phyloP scores from a whole-genome alignment of 192 early-diverging fungal genomes.

The Entophlyctis helioformis region DNA sequence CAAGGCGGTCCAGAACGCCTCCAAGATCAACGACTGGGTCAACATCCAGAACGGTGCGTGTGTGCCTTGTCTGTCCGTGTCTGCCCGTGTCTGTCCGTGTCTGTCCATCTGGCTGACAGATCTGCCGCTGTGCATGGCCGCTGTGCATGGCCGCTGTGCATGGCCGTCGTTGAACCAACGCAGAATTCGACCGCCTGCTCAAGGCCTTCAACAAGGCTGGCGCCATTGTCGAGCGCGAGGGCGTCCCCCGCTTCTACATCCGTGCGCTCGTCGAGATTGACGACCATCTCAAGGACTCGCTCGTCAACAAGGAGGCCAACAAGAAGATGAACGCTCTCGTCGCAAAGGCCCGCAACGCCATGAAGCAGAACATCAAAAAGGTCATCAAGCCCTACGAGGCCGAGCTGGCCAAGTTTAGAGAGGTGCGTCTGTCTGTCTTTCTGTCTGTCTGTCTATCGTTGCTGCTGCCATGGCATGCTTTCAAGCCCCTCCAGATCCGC shows the following conservation, averaged over 20 bases:
- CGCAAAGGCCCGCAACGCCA: slow-evolving; percentile 72
- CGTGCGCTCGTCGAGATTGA: slow-evolving; percentile 65
- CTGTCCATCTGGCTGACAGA: slow-evolving; percentile 3
- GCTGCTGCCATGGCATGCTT: background rate
- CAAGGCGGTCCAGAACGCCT: slow-evolving; percentile 54
- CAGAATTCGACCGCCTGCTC: slow-evolving; percentile 82
- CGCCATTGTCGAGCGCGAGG: slow-evolving; percentile 38
- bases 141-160: background rate
- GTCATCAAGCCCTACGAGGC: slow-evolving; percentile 62
- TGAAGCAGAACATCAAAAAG: slow-evolving; percentile 93
- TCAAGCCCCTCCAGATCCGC: background rate
- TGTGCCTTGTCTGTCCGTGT: too few species aligned
- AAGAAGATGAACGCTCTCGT: slow-evolving; percentile 79
- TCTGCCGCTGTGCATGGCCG: slow-evolving; percentile 7
- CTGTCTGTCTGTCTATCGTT: background rate
- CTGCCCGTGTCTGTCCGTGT: too few species aligned
- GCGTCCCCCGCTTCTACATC: slow-evolving; percentile 57
- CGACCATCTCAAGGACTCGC: slow-evolving; percentile 53
- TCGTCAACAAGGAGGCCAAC: slow-evolving; percentile 55
- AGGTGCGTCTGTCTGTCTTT: slow-evolving; percentile 13
- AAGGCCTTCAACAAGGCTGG: slow-evolving; percentile 51
- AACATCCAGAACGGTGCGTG: slow-evolving; percentile 56
- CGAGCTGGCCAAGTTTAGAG: slow-evolving; percentile 55
- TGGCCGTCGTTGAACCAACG: background rate
- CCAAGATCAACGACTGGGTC: slow-evolving; percentile 87